Evolutionary conservation across 768 basidiomycete species (phyloP), one percentile per base, ranked within the genome.

Genomic region (Podaxis mareebaensis): DNA sequence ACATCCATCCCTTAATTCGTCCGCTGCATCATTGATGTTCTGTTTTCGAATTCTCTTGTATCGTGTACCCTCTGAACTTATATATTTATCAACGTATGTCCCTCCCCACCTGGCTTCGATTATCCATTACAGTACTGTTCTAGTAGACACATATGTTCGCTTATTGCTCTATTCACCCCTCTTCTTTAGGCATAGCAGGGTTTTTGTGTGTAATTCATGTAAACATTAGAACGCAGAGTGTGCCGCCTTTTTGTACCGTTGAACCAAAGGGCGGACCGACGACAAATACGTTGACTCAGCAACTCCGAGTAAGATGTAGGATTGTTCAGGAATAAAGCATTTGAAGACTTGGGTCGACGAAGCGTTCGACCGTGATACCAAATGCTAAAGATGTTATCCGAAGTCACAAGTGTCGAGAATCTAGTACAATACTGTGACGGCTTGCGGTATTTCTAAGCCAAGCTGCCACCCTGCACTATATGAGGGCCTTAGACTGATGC

Each of bases 381-480:
- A 91, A 88, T 22, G 92, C 90, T 12, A 95, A 90, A 61, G 88
- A 85, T 54, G 92, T 89, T 90, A 93, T 92, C 40, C 89, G 85
- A 60, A 95, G 33, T 10, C 33, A 33, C 8, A 33, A 33, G 74
- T 46, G 92, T 92, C 57, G 88, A 84, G 72, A 95, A 89, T 17
- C 92, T 90, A 65, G 84, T 86, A 4, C 88, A 90, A 72, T 91
- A 91, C 72, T 87, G 85, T 4, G 82, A 83, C 10, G 89, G 86
- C 63, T 76, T 85, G 56, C 78, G 77, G 71, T 83, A 89, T 3
- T 81, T 86, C 63, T 85, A 83, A 13, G 83, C 83, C 39, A 92
- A 77, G 3, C 89, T 88, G 26, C 90, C 90, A 51, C 85, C 88
- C 77, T 89, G 85, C 26, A 89, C 89, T 48, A 92, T 87, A 46